Percentiles rank a stretch among this genome's conserved stretches.
phyloP scores from a whole-genome alignment of 768 basidiomycete genomes.

The Xanthoconium stramineum region DNA sequence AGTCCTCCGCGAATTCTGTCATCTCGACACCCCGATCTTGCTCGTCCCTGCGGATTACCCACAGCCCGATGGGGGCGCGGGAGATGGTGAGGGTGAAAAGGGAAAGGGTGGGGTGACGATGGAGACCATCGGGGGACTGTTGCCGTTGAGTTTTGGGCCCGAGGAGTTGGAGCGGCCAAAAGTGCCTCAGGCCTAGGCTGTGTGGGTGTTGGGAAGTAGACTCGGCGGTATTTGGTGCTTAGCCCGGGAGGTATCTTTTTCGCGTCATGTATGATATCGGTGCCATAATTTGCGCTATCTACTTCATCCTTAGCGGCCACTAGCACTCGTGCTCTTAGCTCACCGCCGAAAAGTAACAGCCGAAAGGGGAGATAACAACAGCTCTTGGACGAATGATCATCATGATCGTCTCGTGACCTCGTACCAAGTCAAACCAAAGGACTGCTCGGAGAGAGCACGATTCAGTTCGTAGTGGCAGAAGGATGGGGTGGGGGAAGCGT shows the following conservation, averaged over 20 bases:
- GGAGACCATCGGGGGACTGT: constrained; percentile 67
- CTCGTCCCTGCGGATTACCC: constrained; percentile 69
- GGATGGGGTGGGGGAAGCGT: constrained; percentile 9
- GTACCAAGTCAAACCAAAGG: constrained; percentile 52
- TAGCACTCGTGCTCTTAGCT: neutral
- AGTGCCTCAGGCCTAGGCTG: neutral
- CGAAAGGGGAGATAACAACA: constrained; percentile 12
- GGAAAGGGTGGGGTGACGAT: constrained; percentile 45
- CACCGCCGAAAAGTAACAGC: constrained; percentile 15
- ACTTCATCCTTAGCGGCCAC: too few relatives aligned
- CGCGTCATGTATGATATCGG: too few relatives aligned
- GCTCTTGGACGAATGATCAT: constrained; percentile 21
- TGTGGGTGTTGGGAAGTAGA: neutral
- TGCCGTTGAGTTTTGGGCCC: constrained; percentile 89
- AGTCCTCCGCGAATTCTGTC: constrained; percentile 83
- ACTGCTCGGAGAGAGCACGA: constrained; percentile 54
- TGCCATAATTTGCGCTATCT: too few relatives aligned
- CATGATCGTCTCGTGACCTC: constrained; percentile 31
- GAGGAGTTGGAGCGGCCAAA: constrained; percentile 64
- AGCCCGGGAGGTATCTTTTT: too few relatives aligned
- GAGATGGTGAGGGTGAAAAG: constrained; percentile 6
- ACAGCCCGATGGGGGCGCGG: neutral
- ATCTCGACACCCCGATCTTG: constrained; percentile 64
- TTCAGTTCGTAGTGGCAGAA: constrained; percentile 48
- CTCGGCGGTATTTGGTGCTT: neutral